Base-by-base conservation (phyloP, 208 protist genomes). In the Leishmania aethiopica region DNA sequence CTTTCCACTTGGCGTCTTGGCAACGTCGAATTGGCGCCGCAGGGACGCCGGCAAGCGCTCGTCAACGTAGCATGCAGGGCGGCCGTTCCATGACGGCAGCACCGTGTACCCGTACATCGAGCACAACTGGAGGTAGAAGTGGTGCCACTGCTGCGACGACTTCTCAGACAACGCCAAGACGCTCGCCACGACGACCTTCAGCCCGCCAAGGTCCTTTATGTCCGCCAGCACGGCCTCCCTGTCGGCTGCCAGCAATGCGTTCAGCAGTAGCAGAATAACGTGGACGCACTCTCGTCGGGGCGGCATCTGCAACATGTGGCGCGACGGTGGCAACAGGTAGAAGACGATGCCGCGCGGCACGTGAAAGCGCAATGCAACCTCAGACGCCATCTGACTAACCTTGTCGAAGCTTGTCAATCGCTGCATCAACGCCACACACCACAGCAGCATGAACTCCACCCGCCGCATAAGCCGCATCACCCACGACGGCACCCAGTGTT, bases 71-170 rank as follows among this genome's bases (percentile, higher is more conserved):
- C 84, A 87, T 28, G 78, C 80, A 1, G 73, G 2, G n/a, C 67
- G 77, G 0, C 75, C 86, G 1, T 59, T 25, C 28, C 72, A 25
- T 0, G 82, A 69, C 3, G 93, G 93, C 49, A 96, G 86, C 0
- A 80, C 64, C 1, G 79, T 72, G 73, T 91, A 87, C 45, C 93
- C 93, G 76, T 93, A 93, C 53, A 96, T 84, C 45, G 81, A 80
- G 60, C 87, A 84, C 40, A 94, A 75, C 4, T 82, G 86, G 3
- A 90, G 47, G 72, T 90, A 93, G 35, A 90, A 86, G 51, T 90
- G 87, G 35, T 93, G 90, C 93, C 90, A 94, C 73, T 94, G 90
- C 40, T 75, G 71, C 1, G 83, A 75, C 11, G 80, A 84, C n/a
- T 73, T 35, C 53, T 91, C 89, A 37, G 81, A 53, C n/a, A 91